Percentiles rank a stretch among this genome's conserved stretches.
phyloP scores from a whole-genome alignment of 2,329 filamentous ascomycete genomes.

The Fusarium humuli region DNA sequence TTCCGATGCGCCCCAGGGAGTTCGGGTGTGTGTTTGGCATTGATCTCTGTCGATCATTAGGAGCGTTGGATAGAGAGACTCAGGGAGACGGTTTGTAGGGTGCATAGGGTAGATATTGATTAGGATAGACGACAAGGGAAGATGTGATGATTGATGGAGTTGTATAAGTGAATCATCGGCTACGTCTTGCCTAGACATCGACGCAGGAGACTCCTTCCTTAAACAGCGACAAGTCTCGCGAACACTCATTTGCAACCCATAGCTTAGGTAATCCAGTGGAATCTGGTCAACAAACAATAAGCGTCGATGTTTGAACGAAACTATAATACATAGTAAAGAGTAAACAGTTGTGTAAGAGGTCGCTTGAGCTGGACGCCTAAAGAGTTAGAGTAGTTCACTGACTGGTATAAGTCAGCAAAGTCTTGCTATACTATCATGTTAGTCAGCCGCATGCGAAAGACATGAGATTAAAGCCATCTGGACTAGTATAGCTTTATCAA shows the following conservation, averaged over 20 bases:
- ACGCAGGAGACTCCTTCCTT: neutral
- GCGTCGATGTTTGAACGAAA: neutral
- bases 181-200: neutral
- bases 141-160: neutral
- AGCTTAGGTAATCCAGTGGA: neutral
- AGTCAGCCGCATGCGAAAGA: neutral
- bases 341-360: neutral
- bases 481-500: neutral
- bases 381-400: neutral
- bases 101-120: neutral
- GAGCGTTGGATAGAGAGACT: neutral
- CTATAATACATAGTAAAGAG: neutral
- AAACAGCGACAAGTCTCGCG: neutral
- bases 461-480: neutral
- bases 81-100: neutral
- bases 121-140: neutral
- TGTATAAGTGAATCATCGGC: neutral
- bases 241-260: neutral
- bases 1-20: conserved; percentile 42
- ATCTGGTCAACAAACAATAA: neutral
- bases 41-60: conserved; percentile 44
- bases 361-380: neutral
- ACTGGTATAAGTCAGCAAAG: neutral
- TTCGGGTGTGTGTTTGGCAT: conserved; percentile 49
- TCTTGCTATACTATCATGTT: neutral